Evolutionary conservation across 495 filamentous ascomycete genomes (phyloP).

Genomic region (Penicillium psychrofluorescens): DNA sequence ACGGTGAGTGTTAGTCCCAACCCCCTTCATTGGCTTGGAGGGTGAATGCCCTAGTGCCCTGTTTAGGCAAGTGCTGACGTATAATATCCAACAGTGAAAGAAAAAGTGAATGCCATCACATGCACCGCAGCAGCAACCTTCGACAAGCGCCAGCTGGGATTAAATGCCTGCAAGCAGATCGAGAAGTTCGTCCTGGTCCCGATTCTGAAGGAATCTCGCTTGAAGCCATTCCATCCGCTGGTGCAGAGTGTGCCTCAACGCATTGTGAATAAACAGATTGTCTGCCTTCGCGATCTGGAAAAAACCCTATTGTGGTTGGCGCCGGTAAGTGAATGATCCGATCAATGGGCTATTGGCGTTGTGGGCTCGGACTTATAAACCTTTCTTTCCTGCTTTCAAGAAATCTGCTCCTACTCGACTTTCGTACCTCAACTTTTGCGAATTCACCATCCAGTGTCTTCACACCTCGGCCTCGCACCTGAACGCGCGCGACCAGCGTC

Average conservation of each 20-base stretch:
- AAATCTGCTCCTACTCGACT: constrained; percentile 59
- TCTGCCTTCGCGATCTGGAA: constrained; percentile 80
- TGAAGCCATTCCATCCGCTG: constrained; percentile 74
- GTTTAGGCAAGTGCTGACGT: background rate
- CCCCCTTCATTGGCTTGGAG: too few relatives aligned
- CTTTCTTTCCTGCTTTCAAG: constrained; percentile 46
- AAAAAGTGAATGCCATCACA: too few relatives aligned
- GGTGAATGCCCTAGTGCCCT: too few relatives aligned
- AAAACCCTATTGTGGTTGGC: constrained; percentile 82
- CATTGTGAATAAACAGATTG: constrained; percentile 72
- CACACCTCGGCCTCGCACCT: constrained; percentile 74
- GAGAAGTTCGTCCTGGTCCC: constrained; percentile 50
- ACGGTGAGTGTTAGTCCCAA: constrained; percentile 6
- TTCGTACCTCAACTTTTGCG: constrained; percentile 76
- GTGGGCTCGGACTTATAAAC: constrained; percentile 60
- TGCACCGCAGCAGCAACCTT: constrained; percentile 14
- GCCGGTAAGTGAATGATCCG: constrained; percentile 64
- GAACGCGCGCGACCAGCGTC: constrained; percentile 70
- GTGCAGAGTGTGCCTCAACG: constrained; percentile 66
- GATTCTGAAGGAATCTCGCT: constrained; percentile 43
- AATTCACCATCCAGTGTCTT: constrained; percentile 77
- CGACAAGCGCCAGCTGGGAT: constrained; percentile 37
- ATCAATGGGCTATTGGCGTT: constrained; percentile 27
- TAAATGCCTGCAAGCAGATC: constrained; percentile 47
- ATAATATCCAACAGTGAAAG: constrained; percentile 14